phyloP scores from a whole-genome alignment of 73 alveolate species.

The Symbiodinium natans region DNA sequence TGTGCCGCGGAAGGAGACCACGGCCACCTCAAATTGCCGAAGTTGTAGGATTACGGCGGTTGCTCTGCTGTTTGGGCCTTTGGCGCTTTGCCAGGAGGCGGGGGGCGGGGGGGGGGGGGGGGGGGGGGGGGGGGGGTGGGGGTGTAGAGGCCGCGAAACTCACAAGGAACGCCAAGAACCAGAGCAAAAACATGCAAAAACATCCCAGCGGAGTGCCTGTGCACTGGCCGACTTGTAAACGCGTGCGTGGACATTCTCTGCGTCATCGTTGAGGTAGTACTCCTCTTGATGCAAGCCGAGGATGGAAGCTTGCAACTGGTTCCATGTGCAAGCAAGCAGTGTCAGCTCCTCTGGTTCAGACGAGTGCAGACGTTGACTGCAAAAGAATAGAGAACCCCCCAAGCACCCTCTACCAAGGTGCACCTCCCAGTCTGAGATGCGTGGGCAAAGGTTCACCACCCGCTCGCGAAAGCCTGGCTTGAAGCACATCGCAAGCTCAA shows the following conservation, averaged over 20 bases:
- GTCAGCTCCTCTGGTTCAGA: too few relatives aligned
- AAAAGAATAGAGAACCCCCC: not conserved
- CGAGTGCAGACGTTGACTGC: too few relatives aligned
- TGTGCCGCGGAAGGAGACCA: constrained; percentile 73
- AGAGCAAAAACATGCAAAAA: too few relatives aligned
- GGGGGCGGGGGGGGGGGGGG: too few relatives aligned
- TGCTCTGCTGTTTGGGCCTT: too few relatives aligned
- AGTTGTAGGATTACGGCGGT: not conserved
- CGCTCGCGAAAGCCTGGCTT: constrained; percentile 60
- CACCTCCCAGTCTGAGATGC: constrained; percentile 79
- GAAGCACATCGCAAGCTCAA: too few relatives aligned
- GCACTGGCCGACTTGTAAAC: constrained; percentile 70
- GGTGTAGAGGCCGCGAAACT: too few relatives aligned
- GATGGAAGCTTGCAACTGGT: not conserved
- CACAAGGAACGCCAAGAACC: too few relatives aligned
- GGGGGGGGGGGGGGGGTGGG: too few relatives aligned
- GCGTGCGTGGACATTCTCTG: constrained; percentile 80
- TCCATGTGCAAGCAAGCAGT: too few relatives aligned
- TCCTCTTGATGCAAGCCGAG: not conserved
- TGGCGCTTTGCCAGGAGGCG: too few relatives aligned
- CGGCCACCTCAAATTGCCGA: constrained; percentile 11
- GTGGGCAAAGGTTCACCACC: constrained; percentile 80
- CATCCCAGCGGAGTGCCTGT: not conserved
- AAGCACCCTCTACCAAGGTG: not conserved
- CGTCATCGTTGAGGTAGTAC: constrained; percentile 68